A percentile compares a stretch with the other conserved stretches of the same genome.
Conservation (phyloP, 352 stramenopile species). For the Phytophthora macrochlamydospora region DNA sequence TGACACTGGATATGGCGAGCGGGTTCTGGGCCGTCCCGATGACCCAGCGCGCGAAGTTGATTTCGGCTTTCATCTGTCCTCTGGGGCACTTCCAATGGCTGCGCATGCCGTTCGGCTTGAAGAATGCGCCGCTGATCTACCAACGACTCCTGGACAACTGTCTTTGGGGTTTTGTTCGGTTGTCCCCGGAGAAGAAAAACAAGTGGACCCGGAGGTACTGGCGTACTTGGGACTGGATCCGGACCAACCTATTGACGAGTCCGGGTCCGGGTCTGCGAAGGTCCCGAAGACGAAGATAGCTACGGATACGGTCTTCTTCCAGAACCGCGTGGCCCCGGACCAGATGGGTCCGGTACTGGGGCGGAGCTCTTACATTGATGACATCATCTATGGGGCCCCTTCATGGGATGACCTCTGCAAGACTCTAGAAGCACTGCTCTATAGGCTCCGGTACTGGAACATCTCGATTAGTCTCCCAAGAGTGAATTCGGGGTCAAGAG, state of each 20-base stretch:
- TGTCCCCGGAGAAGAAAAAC: neutral
- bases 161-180: slow-evolving; percentile 8
- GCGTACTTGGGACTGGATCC: neutral
- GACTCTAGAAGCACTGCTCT: slow-evolving; percentile 9
- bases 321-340: slow-evolving; percentile 3
- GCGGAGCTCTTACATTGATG: slow-evolving; percentile 27
- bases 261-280: neutral
- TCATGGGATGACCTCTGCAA: slow-evolving; percentile 15
- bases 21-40: slow-evolving; percentile 22
- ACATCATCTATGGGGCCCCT: slow-evolving; percentile 20
- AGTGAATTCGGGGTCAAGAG: slow-evolving; percentile 20
- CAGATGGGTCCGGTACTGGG: slow-evolving; percentile 19
- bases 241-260: neutral
- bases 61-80: slow-evolving; percentile 27
- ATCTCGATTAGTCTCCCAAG: slow-evolving; percentile 26
- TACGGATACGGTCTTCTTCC: slow-evolving; percentile 16
- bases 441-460: slow-evolving; percentile 21
- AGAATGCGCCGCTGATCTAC: slow-evolving; percentile 15
- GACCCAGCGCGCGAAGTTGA: slow-evolving; percentile 7
- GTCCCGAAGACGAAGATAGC: neutral
- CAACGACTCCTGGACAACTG: slow-evolving; percentile 13
- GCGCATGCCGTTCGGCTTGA: slow-evolving; percentile 14
- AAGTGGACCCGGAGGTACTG: slow-evolving; percentile 8
- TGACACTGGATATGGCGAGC: slow-evolving; percentile 8
- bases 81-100: slow-evolving; percentile 27